Evolutionary conservation across 1,284 basidiomycete species (phyloP), one percentile per base, ranked within the genome.

Genomic region (Phlebopus sp.): DNA sequence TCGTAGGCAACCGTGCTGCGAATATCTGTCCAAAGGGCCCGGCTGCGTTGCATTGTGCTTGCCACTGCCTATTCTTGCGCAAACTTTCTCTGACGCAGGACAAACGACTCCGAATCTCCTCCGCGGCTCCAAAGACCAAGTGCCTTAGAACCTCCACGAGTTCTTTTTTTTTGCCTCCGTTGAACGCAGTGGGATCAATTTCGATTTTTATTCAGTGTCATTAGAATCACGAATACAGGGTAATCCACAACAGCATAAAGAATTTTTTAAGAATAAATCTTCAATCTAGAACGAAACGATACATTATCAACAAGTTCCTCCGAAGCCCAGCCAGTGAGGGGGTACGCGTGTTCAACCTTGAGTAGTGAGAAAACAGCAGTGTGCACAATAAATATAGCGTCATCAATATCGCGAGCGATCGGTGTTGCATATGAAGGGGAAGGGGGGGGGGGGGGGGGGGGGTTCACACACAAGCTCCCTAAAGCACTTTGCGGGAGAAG

Each of bases 271-370:
- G 41, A 47, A 48, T n/a, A 21, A 4, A 38, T 18, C n/a, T 35
- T 30, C 27, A 31, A 11, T 11, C 17, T 35, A 41, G 18, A 23
- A 40, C 48, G 38, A 4, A n/a, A 15, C 31, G 31, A 40, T 49
- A 49, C 47, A 49, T 19, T 49, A 49, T 49, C 29, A 21, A 48
- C 37, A 38, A 19, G 2, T 29, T 49, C 49, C 31, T 29, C 46
- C 48, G 37, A 49, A 23, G 6, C 21, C 34, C 40, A 32, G 29
- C 48, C 13, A 49, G 36, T 29, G 36, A 38, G 36, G 18, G 27
- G 27, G 2, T 29, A 29, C 27, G 36, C 34, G 23, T 11, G 47
- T 21, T 29, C n/a, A 29, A 29, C 14, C 30, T 48, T 31, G 35
- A n/a, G 29, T 15, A 6, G 44, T 29, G n/a, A n/a, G n/a, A n/a